Evolutionary conservation across 305 asterid species (phyloP).

Genomic region (Fraxinus greggii): DNA sequence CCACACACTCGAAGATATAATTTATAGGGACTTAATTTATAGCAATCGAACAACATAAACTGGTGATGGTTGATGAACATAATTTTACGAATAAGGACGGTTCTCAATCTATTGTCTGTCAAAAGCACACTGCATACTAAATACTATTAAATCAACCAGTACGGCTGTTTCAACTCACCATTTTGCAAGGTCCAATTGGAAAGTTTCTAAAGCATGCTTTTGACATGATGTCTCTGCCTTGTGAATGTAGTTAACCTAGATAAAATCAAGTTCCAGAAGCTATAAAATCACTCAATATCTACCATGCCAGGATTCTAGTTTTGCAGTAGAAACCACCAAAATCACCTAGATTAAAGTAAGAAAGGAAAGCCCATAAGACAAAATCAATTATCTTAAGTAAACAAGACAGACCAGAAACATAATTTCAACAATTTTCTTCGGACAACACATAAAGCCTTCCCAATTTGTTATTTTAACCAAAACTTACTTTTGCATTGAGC

Average conservation of each 20-base stretch:
- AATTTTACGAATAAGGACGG: not conserved
- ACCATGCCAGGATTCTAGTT: too few species aligned
- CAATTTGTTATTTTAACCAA: not conserved
- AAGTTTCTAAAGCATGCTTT: constrained; percentile 78
- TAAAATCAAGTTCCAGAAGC: constrained; percentile 8
- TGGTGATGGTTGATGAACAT: not conserved
- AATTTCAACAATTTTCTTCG: not conserved
- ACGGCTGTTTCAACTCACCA: constrained; percentile 66
- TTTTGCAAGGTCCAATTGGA: constrained; percentile 66
- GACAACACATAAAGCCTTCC: not conserved
- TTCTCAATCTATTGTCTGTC: not conserved
- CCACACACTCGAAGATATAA: not conserved
- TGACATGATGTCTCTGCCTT: constrained; percentile 89
- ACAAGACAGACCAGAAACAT: not conserved
- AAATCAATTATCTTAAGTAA: too few species aligned
- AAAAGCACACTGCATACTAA: not conserved
- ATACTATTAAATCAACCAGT: not conserved
- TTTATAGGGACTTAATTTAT: not conserved
- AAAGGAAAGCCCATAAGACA: too few species aligned
- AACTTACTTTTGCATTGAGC: not conserved
- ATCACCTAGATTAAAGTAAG: too few species aligned
- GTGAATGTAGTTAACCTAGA: constrained; percentile 61
- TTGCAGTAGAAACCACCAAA: too few species aligned
- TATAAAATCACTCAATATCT: not conserved
- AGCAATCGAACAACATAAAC: not conserved